phyloP scores from a whole-genome alignment of 2,329 filamentous ascomycete species.

The Xylariaceae sp. region DNA sequence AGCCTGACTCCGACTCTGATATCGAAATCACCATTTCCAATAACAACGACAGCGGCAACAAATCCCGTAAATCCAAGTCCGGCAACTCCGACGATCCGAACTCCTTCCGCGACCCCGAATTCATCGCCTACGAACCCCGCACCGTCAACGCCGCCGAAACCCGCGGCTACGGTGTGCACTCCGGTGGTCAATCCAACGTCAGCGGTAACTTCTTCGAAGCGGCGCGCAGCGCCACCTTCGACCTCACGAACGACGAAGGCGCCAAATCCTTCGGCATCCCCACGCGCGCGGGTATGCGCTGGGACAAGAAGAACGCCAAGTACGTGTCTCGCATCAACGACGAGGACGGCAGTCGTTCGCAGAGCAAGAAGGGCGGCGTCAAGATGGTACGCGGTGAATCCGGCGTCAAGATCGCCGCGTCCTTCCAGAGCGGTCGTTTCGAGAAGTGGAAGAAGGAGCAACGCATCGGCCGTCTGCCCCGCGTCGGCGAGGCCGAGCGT shows the following conservation, averaged over 20 bases:
- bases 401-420: constrained; percentile 92
- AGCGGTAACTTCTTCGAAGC: constrained; percentile 77
- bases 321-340: constrained; percentile 91
- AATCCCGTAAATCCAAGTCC: constrained; percentile 25
- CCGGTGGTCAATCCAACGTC: constrained; percentile 55
- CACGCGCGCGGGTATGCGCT: constrained; percentile 72
- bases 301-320: constrained; percentile 96
- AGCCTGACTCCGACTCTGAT: constrained; percentile 52
- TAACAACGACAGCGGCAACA: constrained; percentile 42
- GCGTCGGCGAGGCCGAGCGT: constrained; percentile 75
- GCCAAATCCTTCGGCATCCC: constrained; percentile 74
- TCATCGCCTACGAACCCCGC: constrained; percentile 92
- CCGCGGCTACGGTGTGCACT: constrained; percentile 87
- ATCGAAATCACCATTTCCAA: constrained; percentile 68
- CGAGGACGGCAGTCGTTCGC: constrained; percentile 73
- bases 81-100: constrained; percentile 5
- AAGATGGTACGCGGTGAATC: constrained; percentile 77
- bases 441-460: constrained; percentile 87
- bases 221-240: constrained; percentile 85
- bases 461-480: constrained; percentile 70
- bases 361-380: constrained; percentile 44
- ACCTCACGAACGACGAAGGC: constrained; percentile 83
- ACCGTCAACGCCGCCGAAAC: constrained; percentile 79
- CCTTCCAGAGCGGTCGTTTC: constrained; percentile 88
- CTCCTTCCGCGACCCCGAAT: constrained; percentile 73